Conservation (phyloP, 2,329 filamentous ascomycete species). For the Ascocoryne sarcoides region DNA sequence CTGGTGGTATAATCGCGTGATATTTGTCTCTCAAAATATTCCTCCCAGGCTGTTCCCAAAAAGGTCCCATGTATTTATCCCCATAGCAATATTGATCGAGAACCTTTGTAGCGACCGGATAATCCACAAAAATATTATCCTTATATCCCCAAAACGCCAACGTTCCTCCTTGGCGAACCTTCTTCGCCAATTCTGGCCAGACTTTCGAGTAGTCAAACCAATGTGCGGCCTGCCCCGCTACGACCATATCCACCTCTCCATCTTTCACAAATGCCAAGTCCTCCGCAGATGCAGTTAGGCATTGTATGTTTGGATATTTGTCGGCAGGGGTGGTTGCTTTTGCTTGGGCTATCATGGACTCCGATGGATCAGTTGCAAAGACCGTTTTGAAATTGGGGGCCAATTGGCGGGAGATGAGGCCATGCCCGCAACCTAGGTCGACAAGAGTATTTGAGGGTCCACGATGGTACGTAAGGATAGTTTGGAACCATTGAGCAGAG, state of each 20-base stretch:
- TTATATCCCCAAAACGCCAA: constrained; percentile 61
- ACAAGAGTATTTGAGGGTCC: constrained; percentile 32
- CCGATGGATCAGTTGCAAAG: constrained; percentile 48
- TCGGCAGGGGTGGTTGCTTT: constrained; percentile 29
- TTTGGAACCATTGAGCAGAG: constrained; percentile 44
- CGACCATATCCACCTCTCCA: constrained; percentile 41
- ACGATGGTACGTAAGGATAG: constrained; percentile 45
- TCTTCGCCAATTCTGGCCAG: constrained; percentile 46
- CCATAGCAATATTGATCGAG: constrained; percentile 49
- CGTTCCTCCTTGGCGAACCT: constrained; percentile 46
- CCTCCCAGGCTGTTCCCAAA: constrained; percentile 54
- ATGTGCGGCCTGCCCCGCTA: constrained; percentile 50
- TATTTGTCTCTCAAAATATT: constrained; percentile 44
- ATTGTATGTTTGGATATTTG: constrained; percentile 36
- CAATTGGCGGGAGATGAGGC: constrained; percentile 45
- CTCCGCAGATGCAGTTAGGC: constrained; percentile 44
- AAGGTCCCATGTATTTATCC: constrained; percentile 44
- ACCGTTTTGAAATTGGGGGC: constrained; percentile 42
- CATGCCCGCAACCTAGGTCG: constrained; percentile 58
- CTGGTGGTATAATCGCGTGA: constrained; percentile 42
- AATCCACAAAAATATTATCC: constrained; percentile 50
- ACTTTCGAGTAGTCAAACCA: constrained; percentile 53
- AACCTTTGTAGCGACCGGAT: constrained; percentile 41
- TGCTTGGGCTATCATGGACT: constrained; percentile 47
- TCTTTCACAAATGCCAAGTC: constrained; percentile 41